These are phyloP conservation scores for Xylariaceae sp. DNA, from an alignment of 2,329 filamentous ascomycete species.

Conservation along the genomic window DNA sequence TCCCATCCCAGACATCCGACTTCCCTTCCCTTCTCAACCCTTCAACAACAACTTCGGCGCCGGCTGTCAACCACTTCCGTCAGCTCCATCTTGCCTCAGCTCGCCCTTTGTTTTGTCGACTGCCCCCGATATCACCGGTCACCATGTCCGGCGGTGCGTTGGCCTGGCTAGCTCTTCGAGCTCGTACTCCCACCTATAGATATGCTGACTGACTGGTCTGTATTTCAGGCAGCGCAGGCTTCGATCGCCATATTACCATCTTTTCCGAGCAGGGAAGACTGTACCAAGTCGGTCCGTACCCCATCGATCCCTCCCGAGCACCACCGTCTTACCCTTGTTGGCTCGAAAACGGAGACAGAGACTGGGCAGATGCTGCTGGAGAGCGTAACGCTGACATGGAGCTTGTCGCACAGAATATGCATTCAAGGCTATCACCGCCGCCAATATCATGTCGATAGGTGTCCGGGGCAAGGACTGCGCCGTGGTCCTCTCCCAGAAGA, in stretches of 20 bases:
- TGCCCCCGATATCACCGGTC: constrained; percentile 13
- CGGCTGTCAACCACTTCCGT: not conserved
- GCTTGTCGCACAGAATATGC: constrained; percentile 73
- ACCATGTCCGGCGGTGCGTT: constrained; percentile 42
- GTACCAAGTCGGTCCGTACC: constrained; percentile 93
- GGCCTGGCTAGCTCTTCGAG: constrained; percentile 5
- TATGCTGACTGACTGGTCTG: constrained; percentile 5
- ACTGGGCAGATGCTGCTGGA: no score
- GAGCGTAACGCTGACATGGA: constrained; percentile 14
- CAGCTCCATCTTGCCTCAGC: not conserved
- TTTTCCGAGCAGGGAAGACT: constrained; percentile 97
- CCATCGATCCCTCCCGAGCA: constrained; percentile 4
- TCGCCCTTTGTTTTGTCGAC: not conserved
- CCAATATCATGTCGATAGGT: constrained; percentile 97
- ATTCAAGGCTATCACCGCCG: constrained; percentile 98
- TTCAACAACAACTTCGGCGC: not conserved
- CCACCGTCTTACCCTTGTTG: no score
- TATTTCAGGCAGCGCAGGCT: constrained; percentile 68
- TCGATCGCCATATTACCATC: constrained; percentile 99
- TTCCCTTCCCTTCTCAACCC: not conserved
- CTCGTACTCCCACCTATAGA: not conserved
- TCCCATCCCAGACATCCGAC: not conserved
- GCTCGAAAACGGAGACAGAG: constrained; percentile 9
- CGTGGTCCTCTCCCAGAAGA: constrained; percentile 97
- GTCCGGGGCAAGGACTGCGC: constrained; percentile 95